Evolutionary conservation across 2,329 filamentous ascomycete genomes (phyloP), one percentile per base, ranked within the genome.

Genomic region (Annulohypoxylon truncatum): DNA sequence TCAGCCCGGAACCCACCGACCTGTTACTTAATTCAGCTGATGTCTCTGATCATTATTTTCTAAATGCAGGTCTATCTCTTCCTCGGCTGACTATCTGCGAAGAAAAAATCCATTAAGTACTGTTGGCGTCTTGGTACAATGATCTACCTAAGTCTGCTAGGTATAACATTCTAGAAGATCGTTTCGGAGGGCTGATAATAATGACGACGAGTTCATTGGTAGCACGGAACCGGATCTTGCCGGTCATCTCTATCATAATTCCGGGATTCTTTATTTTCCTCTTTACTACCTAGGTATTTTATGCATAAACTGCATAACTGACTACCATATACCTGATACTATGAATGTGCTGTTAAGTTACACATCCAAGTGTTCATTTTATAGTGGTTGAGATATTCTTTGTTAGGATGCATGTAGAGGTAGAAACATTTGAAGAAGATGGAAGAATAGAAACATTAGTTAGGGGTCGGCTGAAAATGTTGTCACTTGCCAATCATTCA

Each of bases 1-100:
- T 60, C 38, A 62, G 62, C 38, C 38, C 66, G 66, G 66, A 68
- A 60, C 47, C 58, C 66, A 68, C 66, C 66, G 62, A 66, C 51
- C 51, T 52, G 50, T 59, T 52, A 58, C 51, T 22, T 63, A 64
- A 62, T 62, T 63, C 63, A 68, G 66, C 62, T 66, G 50, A 60
- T 56, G 53, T 61, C 50, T 65, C 47, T 64, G 38, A 44, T 57
- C 48, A 53, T 64, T 35, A 26, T 24, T 56, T 50, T 48, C 31
- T 52, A n/a, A 20, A 31, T 35, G 15, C 18, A 22, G 29, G 15
- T 15, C 24, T 48, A 22, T 52, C 22, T 40, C 15, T 47, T 59
- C 9, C 54, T 61, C 51, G 22, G 64, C 60, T 67, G 61, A 64
- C 54, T 46, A 50, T 51, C 8, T 51, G 35, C 22, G 47, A 13